A percentile compares a stretch with the other conserved stretches of the same genome.
These are phyloP conservation scores for Phytopythium vexans DNA, from an alignment of 352 stramenopile species.

Conservation along the genomic window DNA sequence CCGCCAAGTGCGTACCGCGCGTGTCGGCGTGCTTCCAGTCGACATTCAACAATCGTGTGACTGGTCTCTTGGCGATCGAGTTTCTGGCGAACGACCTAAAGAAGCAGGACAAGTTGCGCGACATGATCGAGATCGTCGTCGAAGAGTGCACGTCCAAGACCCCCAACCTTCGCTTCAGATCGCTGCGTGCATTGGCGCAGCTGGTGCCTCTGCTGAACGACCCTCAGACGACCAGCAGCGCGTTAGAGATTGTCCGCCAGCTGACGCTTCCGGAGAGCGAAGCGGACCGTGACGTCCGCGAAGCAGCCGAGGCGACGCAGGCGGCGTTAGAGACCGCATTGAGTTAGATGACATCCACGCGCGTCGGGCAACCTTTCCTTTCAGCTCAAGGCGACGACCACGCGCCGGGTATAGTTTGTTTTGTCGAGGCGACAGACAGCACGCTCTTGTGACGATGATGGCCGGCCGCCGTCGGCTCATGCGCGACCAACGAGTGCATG, in stretches of 20 bases:
- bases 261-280: slow-evolving; percentile 60
- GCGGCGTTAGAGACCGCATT: slow-evolving; percentile 42
- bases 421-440: not conserved
- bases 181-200: slow-evolving; percentile 61
- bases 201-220: slow-evolving; percentile 74
- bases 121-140: slow-evolving; percentile 61
- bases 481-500: no score
- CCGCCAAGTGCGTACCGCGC: slow-evolving; percentile 58
- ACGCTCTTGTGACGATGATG: no score
- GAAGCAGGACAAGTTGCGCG: slow-evolving; percentile 61
- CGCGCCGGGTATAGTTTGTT: no score
- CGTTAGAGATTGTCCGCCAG: slow-evolving; percentile 75
- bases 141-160: slow-evolving; percentile 80
- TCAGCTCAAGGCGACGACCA: no score
- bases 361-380: not conserved
- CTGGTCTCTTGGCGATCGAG: slow-evolving; percentile 67
- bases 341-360: slow-evolving; percentile 18
- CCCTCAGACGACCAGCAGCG: slow-evolving; percentile 52
- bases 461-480: no score
- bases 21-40: slow-evolving; percentile 62
- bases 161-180: slow-evolving; percentile 77
- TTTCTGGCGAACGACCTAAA: slow-evolving; percentile 56
- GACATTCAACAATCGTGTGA: slow-evolving; percentile 74
- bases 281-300: slow-evolving; percentile 67
- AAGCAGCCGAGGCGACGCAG: slow-evolving; percentile 61